Conservation (phyloP, 257 asterid species). For the Scutellaria minor region DNA sequence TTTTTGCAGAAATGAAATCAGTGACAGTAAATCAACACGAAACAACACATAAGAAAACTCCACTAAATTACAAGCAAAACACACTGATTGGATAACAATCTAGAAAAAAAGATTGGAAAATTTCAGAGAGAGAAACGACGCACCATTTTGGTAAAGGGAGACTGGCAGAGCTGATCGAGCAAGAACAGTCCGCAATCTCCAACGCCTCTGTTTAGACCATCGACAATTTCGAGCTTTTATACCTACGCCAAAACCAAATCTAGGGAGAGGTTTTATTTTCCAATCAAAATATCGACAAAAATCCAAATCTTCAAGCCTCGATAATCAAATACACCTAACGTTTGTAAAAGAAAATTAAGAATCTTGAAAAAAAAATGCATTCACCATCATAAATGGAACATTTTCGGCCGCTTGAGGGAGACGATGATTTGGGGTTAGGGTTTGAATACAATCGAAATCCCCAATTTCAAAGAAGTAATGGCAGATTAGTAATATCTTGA, state of each 20-base stretch:
- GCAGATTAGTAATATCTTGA: too few relatives aligned
- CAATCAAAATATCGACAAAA: neutral
- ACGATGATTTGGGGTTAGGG: too few relatives aligned
- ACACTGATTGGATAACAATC: neutral
- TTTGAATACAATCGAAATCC: too few relatives aligned
- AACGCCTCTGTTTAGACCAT: neutral
- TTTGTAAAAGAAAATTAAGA: slow-evolving; percentile 9
- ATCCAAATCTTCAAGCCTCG: neutral
- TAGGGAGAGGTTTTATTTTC: too few relatives aligned
- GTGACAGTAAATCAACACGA: neutral
- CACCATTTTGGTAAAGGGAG: slow-evolving; percentile 35
- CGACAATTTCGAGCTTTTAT: neutral
- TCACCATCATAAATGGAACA: slow-evolving; percentile 85
- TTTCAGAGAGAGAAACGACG: neutral
- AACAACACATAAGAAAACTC: neutral
- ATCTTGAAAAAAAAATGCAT: slow-evolving; percentile 9
- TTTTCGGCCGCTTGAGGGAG: slow-evolving; percentile 37
- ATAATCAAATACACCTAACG: neutral
- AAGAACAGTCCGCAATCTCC: slow-evolving; percentile 14
- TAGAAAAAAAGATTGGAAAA: neutral
- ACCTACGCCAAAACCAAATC: neutral
- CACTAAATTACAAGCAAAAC: neutral
- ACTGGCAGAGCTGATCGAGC: slow-evolving; percentile 14
- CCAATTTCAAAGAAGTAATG: too few relatives aligned
- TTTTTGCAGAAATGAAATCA: neutral